Percentiles rank a stretch among this genome's conserved stretches.
phyloP scores from a whole-genome alignment of 2,329 filamentous ascomycete species.

The Thelonectria blattea region DNA sequence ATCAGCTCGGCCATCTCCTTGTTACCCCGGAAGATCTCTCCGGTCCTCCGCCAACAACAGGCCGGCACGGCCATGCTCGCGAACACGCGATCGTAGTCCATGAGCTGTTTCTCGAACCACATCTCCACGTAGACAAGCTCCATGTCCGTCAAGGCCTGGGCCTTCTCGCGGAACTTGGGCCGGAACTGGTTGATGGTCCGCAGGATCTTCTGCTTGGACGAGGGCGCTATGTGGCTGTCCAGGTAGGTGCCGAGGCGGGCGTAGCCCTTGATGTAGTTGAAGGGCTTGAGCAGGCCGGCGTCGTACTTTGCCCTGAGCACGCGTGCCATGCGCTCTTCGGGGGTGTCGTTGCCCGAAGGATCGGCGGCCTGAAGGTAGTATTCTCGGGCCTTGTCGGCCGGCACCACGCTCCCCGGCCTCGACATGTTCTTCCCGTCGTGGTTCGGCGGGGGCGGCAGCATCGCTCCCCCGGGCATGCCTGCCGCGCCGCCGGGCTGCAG shows the following conservation, averaged over 20 bases:
- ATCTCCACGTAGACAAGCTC: constrained; percentile 96
- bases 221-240: constrained; percentile 82
- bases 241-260: constrained; percentile 88
- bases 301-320: constrained; percentile 95
- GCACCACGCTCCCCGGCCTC: constrained; percentile 65
- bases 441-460: constrained; percentile 55
- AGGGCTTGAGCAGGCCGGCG: constrained; percentile 90
- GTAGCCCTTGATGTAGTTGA: constrained; percentile 98
- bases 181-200: constrained; percentile 91
- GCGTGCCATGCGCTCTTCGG: constrained; percentile 94
- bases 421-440: constrained; percentile 61
- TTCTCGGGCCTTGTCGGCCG: constrained; percentile 78
- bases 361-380: constrained; percentile 98
- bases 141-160: constrained; percentile 89
- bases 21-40: constrained; percentile 96
- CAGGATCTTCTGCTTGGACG: constrained; percentile 88
- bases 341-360: constrained; percentile 81
- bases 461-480: constrained; percentile 44
- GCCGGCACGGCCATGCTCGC: constrained; percentile 98
- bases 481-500: constrained; percentile 32
- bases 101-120: constrained; percentile 96
- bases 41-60: constrained; percentile 95
- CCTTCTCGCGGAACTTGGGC: constrained; percentile 94
- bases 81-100: constrained; percentile 98
- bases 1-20: constrained; percentile 99